Base-by-base conservation (phyloP, 129 eudicot genomes). In the Lactuca saligna region DNA sequence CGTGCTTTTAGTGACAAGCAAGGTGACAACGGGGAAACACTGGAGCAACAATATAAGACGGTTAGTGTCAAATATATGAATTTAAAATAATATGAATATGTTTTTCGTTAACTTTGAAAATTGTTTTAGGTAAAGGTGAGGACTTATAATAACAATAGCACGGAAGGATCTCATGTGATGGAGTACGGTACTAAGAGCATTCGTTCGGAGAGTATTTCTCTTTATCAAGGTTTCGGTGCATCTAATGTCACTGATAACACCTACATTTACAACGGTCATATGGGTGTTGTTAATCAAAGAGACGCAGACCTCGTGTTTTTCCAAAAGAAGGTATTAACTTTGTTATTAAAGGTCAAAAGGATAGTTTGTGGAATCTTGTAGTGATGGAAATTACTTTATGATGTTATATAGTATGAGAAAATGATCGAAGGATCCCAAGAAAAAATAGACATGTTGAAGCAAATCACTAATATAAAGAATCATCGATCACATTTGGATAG, bases 91-190 rank as follows among this genome's bases (percentile, higher is more conserved):
- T 46, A 41, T 25, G 29, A 1, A 63, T 7, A 49, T 0, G 8
- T 33, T 59, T 11, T 71, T 46, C n/a, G 59, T 31, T 66, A 8
- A 42, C 35, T 32, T 66, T 33, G 4, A 55, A 12, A 25, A 17
- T 35, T 35, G 38, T 12, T 33, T 31, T 64, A 92, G 98, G 98
- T 89, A 17, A 92, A 86, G 79, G 70, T 71, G 4, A 76, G 97
- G 64, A 93, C 98, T 55, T 86, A 86, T 37, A 93, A 93, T 76
- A 35, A 62, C 77, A 80, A 93, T 69, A 86, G 88, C 14, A 87
- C 85, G 2, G 69, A 63, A 13, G 95, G 95, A 81, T 93, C 98
- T 42, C 98, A 93, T 81, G 98, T 93, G 6, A 93, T 84, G 95
- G 95, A 87, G 72, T 93, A 93, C 41, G 98, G 98, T 25, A 83